Evolutionary conservation across 495 filamentous ascomycete genomes (phyloP).

Genomic region (Apodospora peruviana): DNA sequence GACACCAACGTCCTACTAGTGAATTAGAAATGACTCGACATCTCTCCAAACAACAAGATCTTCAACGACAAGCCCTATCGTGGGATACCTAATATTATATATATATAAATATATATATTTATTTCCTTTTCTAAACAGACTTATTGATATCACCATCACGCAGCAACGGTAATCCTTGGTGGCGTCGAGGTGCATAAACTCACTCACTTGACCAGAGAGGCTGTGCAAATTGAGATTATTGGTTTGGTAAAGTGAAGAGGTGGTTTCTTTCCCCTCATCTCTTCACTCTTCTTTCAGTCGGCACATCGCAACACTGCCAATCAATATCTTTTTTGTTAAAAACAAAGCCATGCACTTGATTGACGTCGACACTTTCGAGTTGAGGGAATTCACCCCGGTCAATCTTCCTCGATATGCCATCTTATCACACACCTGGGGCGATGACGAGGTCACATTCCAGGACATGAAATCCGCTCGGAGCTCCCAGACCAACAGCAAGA

Average conservation of each 20-base stretch:
- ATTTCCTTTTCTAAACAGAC: too few relatives aligned
- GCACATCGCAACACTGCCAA: not conserved
- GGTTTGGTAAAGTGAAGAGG: not conserved
- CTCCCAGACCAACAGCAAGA: not conserved
- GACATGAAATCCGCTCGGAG: not conserved
- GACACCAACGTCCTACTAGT: too few relatives aligned
- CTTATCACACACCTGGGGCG: conserved; percentile 9
- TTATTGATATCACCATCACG: too few relatives aligned
- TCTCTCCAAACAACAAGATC: too few relatives aligned
- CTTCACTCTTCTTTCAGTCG: not conserved
- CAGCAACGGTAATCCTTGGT: too few relatives aligned
- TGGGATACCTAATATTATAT: too few relatives aligned
- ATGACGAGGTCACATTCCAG: conserved; percentile 5
- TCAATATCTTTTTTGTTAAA: too few relatives aligned
- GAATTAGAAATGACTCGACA: too few relatives aligned
- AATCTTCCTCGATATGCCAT: not conserved
- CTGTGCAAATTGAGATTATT: not conserved
- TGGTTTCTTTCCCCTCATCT: not conserved
- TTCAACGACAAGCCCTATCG: too few relatives aligned
- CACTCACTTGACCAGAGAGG: not conserved
- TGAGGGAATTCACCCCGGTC: conserved; percentile 1
- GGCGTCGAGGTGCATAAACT: not conserved
- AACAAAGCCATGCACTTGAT: conserved; percentile 1
- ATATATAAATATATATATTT: too few relatives aligned
- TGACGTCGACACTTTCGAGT: conserved; percentile 2